Conservation (phyloP, 331 rosid genomes). For the Malus hybrid region DNA sequence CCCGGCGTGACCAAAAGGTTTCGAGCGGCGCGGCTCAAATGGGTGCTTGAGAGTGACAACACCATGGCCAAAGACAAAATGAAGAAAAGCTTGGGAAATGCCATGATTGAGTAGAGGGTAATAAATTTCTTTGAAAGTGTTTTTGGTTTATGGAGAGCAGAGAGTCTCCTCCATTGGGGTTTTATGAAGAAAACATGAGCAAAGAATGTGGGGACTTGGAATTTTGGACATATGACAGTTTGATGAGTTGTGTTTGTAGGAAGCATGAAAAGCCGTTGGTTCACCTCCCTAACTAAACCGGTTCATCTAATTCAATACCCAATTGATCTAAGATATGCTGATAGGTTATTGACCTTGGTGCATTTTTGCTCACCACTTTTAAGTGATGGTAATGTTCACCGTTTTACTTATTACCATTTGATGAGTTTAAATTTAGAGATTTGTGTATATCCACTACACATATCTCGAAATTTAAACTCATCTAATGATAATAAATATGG, state of each 20-base stretch:
- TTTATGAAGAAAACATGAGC: background rate
- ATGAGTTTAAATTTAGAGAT: too few species aligned
- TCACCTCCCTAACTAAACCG: conserved; percentile 2
- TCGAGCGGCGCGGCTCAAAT: conserved; percentile 24
- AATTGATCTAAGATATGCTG: background rate
- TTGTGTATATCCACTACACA: too few species aligned
- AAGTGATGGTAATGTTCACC: too few species aligned
- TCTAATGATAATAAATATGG: too few species aligned
- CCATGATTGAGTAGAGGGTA: conserved; percentile 19
- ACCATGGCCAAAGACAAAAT: conserved; percentile 10
- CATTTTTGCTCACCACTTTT: too few species aligned
- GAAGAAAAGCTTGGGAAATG: conserved; percentile 15
- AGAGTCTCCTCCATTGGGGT: background rate
- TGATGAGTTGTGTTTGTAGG: background rate
- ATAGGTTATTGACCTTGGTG: background rate
- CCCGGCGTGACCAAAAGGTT: conserved; percentile 26
- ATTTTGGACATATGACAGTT: background rate
- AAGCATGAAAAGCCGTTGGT: background rate
- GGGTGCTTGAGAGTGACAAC: conserved; percentile 27
- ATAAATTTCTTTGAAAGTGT: background rate
- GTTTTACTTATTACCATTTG: too few species aligned
- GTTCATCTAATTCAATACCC: background rate
- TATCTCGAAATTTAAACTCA: too few species aligned
- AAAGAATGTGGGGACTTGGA: background rate
- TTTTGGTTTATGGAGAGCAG: conserved; percentile 7